Evolutionary conservation across 2,329 filamentous ascomycete genomes (phyloP).

Genomic region (Colletotrichum musicola): DNA sequence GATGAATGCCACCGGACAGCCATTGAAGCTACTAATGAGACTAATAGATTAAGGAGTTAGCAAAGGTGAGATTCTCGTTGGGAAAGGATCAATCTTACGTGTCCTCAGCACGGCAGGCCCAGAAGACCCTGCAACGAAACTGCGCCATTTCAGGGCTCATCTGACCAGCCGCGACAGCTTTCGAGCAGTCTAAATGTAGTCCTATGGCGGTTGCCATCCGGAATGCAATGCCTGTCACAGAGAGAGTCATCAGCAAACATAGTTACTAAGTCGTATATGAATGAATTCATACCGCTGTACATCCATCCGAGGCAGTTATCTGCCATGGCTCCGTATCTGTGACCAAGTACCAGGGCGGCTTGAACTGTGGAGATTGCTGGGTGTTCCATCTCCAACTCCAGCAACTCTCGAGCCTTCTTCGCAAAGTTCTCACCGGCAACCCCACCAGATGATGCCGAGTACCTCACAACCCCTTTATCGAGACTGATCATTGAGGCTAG

Average conservation of each 20-base stretch:
- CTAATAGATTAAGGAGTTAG: not conserved
- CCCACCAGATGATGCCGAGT: conserved; percentile 16
- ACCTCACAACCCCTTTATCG: conserved; percentile 27
- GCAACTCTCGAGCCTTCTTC: conserved; percentile 6
- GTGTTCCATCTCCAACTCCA: conserved; percentile 9
- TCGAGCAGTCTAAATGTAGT: conserved; percentile 26
- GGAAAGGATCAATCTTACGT: not conserved
- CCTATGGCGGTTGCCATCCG: conserved; percentile 19
- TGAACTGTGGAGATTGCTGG: conserved; percentile 25
- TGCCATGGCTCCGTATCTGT: conserved; percentile 14
- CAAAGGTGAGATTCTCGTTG: accelerated
- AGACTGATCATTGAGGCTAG: conserved; percentile 33
- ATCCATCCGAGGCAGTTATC: conserved; percentile 19
- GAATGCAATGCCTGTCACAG: conserved; percentile 17
- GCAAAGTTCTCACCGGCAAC: conserved; percentile 24
- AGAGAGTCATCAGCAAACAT: not conserved
- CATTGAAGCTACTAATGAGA: conserved; percentile 16
- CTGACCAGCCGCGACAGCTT: conserved; percentile 6
- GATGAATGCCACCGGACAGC: conserved; percentile 19
- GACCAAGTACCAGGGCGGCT: conserved; percentile 20
- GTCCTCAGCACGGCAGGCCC: conserved; percentile 28
- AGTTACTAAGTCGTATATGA: not conserved
- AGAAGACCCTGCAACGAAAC: conserved; percentile 27
- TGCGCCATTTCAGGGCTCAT: conserved; percentile 8
- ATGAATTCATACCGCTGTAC: conserved; percentile 22